These are phyloP conservation scores for Diaporthe citriasiana DNA, from an alignment of 2,329 filamentous ascomycete genomes.

Conservation along the genomic window DNA sequence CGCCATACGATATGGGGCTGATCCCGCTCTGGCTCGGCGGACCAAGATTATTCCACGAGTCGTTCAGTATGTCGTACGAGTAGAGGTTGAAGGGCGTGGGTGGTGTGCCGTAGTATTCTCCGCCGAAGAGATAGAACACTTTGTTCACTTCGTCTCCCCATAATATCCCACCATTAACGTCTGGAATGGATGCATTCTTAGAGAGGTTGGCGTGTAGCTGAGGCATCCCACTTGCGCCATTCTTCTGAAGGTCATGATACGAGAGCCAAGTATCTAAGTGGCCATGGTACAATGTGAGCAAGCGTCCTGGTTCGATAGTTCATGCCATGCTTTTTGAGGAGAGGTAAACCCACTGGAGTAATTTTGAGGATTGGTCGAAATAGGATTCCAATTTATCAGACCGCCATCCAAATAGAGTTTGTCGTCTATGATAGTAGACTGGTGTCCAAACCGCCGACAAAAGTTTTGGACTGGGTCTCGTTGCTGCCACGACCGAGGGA, in stretches of 20 bases:
- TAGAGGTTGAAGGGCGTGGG: slow-evolving; percentile 66
- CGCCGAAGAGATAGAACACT: slow-evolving; percentile 73
- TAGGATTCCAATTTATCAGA: slow-evolving; percentile 67
- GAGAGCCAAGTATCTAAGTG: slow-evolving; percentile 65
- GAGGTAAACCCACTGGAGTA: slow-evolving; percentile 65
- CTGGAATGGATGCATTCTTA: slow-evolving; percentile 70
- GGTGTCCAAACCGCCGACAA: slow-evolving; percentile 69
- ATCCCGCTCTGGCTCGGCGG: slow-evolving; percentile 55
- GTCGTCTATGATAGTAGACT: slow-evolving; percentile 71
- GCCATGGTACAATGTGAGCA: neutral
- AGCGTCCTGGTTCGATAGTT: neutral
- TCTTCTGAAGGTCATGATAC: slow-evolving; percentile 68
- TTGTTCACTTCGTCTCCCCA: slow-evolving; percentile 76
- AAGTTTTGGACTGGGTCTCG: slow-evolving; percentile 68
- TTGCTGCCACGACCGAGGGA: slow-evolving; percentile 49
- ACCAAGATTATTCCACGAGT: slow-evolving; percentile 67
- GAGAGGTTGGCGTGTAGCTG: slow-evolving; percentile 69
- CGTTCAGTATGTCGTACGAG: slow-evolving; percentile 69
- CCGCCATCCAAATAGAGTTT: slow-evolving; percentile 75
- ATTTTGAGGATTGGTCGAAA: slow-evolving; percentile 62
- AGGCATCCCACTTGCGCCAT: slow-evolving; percentile 62
- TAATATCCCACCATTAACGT: slow-evolving; percentile 60
- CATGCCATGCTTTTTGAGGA: neutral
- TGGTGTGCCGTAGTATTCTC: slow-evolving; percentile 62
- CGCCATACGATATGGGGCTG: slow-evolving; percentile 67